A percentile compares a stretch with the other conserved stretches of the same genome.
phyloP scores from a whole-genome alignment of 73 alveolate genomes.

The Blepharisma stoltei region DNA sequence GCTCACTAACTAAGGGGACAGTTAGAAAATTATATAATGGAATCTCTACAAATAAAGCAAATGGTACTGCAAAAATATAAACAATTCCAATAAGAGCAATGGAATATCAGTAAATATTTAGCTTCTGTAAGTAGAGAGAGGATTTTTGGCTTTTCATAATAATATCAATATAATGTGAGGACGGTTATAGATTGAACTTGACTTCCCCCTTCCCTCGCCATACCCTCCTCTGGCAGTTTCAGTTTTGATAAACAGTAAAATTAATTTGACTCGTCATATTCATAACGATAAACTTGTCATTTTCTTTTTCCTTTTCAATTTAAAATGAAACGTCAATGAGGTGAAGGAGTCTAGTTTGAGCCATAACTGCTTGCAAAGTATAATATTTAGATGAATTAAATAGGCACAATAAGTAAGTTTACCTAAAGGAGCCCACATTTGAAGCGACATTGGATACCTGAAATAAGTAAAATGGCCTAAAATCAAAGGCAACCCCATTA shows the following conservation, averaged over 20 bases:
- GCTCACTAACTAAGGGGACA: too few species aligned
- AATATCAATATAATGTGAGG: too few species aligned
- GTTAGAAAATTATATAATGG: neutral
- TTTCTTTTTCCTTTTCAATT: too few species aligned
- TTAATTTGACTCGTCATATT: too few species aligned
- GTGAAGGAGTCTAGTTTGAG: too few species aligned
- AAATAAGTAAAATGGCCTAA: neutral
- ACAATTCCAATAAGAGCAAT: neutral
- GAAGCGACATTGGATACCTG: neutral
- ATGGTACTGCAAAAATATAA: neutral
- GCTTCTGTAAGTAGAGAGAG: neutral
- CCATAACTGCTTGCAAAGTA: too few species aligned
- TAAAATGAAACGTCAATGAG: too few species aligned
- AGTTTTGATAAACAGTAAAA: too few species aligned
- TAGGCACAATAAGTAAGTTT: neutral
- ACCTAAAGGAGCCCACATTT: neutral
- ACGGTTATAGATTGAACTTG: too few species aligned
- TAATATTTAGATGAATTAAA: neutral
- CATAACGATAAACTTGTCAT: too few species aligned
- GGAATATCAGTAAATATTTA: neutral
- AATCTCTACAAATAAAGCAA: slow-evolving; percentile 2
- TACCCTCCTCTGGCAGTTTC: too few species aligned
- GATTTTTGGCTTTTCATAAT: neutral
- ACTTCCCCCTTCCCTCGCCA: too few species aligned
- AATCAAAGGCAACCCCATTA: neutral